Base-by-base conservation (phyloP, 768 basidiomycete genomes). In the Kondoa subrosea region DNA sequence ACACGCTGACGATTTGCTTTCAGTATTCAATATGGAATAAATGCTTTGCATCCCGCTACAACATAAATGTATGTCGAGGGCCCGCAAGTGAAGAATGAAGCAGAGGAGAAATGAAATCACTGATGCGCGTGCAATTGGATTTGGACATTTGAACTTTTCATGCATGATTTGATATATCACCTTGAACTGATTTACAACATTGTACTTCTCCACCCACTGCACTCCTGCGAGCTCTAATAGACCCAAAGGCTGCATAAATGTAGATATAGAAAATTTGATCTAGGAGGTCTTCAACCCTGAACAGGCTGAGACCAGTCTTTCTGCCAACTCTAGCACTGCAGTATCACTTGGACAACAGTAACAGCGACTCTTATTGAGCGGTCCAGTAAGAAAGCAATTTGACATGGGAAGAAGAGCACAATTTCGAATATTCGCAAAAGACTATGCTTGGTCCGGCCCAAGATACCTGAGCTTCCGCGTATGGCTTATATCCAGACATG, bases 241-340 rank as follows among this genome's bases (percentile, higher is more conserved):
- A 50, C 40, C 40, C 40, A 50, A 50, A 50, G 40, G 40, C 21
- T 50, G 40, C 40, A 50, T 50, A 50, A 50, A 50, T 50, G 40
- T 8, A 50, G 40, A 21, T 21, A 50, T 8, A 50, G 40, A 50
- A 50, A 21, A 50, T 50, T 50, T 50, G 21, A 50, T 50, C 40
- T 50, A 8, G 40, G 12, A 21, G 40, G 40, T 8, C 21, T 50
- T 50, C 8, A 50, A 50, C 12, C 40, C 40, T 50, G 8, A 21
- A 50, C 40, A 50, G 40, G 40, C 40, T 50, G 40, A 50, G 21
- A 8, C 40, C 40, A 59, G 30, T 31, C 58, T 25, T 25, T 59
- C 58, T 56, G 25, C 8, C 58, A 15, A 14, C 58, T 59, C 58
- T 59, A 59, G 58, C 58, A 59, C 58, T 31, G 21, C 21, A 59